Evolutionary conservation across 306 rosid species (phyloP), one percentile per base, ranked within the genome.

Genomic region (Cajanus cajan): DNA sequence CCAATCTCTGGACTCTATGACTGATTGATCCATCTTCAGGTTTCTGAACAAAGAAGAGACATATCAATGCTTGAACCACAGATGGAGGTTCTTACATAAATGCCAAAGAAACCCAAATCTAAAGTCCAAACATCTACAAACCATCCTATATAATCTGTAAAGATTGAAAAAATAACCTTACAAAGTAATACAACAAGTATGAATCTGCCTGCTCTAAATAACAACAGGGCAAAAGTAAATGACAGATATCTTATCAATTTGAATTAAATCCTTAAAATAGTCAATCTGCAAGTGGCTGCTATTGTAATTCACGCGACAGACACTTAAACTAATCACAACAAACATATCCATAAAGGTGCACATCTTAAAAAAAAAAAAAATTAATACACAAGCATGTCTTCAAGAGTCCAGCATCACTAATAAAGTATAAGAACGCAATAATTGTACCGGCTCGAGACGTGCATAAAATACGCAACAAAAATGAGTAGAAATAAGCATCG

Each of bases 11-110:
- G 50, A 96, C 98, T 85, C 97, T 86, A 34, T 90, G 92, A 80
- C 94, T 93, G 78, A 96, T 96, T 66, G 99, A 96, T 80, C 99
- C 99, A 45, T 93, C 99, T 85, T 96, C 99, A 66, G 99, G 99
- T 93, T 93, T 96, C 99, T 96, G 82, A n/a, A 83, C 11, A 57
- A 67, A 80, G 70, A 74, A 7, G 62, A 74, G 65, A 12, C 47
- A 19, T 68, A 28, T 74, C 44, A 85, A 74, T 41, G 25, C 71
- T 78, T 28, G 16, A 28, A 28, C 70, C 25, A 55, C 5, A 41
- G 11, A 75, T 19, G 51, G 36, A 67, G 11, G 12, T 6, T 67
- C 63, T 70, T 71, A 39, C 57, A 81, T 65, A 22, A 24, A 81
- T 34, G 61, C 50, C 72, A 54, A 54, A 68, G 37, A 76, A 79